phyloP scores from a whole-genome alignment of 1,284 basidiomycete genomes.

The Microbotryum lychnidis-dioicae region DNA sequence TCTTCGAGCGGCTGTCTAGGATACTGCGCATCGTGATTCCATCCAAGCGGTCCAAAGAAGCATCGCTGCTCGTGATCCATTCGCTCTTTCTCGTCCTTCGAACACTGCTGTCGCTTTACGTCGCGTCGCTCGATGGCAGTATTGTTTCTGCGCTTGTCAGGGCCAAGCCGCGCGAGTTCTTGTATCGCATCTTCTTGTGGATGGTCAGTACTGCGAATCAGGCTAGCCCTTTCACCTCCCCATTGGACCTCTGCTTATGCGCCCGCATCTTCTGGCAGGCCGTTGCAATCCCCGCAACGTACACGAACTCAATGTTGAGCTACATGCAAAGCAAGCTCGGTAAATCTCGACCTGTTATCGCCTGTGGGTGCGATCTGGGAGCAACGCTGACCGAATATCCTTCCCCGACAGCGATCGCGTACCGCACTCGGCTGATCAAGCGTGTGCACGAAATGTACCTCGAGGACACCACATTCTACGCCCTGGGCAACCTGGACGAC shows the following conservation, averaged over 20 bases:
- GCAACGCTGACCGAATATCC: background rate
- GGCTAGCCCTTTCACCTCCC: background rate
- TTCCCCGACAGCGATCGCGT: conserved; percentile 59
- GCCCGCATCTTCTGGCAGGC: conserved; percentile 22
- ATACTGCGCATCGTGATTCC: conserved; percentile 87
- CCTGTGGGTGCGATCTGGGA: background rate
- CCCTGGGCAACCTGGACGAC: conserved; percentile 88
- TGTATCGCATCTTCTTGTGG: conserved; percentile 81
- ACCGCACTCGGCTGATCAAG: conserved; percentile 77
- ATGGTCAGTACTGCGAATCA: conserved; percentile 45
- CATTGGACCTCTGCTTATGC: background rate
- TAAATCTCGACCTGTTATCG: background rate
- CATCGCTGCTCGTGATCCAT: conserved; percentile 72
- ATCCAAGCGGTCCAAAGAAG: conserved; percentile 72
- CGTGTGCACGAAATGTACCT: conserved; percentile 79
- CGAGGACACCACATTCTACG: conserved; percentile 75
- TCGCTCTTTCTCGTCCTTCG: conserved; percentile 77
- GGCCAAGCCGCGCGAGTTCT: conserved; percentile 68
- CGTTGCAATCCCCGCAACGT: conserved; percentile 52
- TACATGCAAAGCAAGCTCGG: conserved; percentile 84
- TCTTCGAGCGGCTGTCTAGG: conserved; percentile 68
- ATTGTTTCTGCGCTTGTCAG: conserved; percentile 95
- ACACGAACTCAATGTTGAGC: conserved; percentile 92
- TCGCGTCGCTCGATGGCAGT: conserved; percentile 85
- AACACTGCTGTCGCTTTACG: conserved; percentile 88